Base-by-base conservation (phyloP, 176 grass and related monocot genomes). In the Miscanthus lutarioriparius region DNA sequence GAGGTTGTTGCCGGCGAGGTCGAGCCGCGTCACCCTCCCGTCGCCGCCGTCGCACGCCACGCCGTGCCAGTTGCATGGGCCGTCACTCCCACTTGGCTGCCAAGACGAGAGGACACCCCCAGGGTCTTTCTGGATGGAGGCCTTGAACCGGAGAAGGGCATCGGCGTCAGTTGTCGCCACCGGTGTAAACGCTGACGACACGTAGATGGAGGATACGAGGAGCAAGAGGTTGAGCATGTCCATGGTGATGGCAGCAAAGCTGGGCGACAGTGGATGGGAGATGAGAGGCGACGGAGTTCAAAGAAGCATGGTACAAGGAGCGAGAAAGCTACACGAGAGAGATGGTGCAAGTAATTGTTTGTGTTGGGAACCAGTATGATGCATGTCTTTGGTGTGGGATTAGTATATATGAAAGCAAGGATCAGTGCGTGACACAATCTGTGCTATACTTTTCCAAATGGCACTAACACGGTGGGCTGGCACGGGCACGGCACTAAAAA, bases 141-240 rank as follows among this genome's bases (percentile, higher is more conserved):
- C 87, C 85, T 93, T 98, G 89, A 98, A 93, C 68, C 80, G 73
- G 33, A 95, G 84, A 8, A 98, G 89, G 5, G 91, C 96, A 10
- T 78, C 82, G 22, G 74, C 85, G 37, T 93, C 87, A 2, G 65
- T 76, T 1, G 81, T 83, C 3, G 49, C 40, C 5, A 26, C 49
- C 3, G 69, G 47, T 10, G 7, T 10, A 1, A 77, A 64, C 27
- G 16, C 38, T n/a, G 64, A 39, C 5, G 12, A 61, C 3, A 22
- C 59, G 25, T 3, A 41, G 59, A 66, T 80, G 3, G 75, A 72
- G 61, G 62, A 73, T 66, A 92, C 19, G 69, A 95, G 80, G 58
- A 93, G 59, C 25, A 86, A 28, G 62, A 8, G 6, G 49, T 5
- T 51, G 64, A 78, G 77, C 59, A 64, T 80, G 80, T 90, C 76